Evolutionary conservation across 306 rosid genomes (phyloP).

Genomic region (Fragaria vesca): DNA sequence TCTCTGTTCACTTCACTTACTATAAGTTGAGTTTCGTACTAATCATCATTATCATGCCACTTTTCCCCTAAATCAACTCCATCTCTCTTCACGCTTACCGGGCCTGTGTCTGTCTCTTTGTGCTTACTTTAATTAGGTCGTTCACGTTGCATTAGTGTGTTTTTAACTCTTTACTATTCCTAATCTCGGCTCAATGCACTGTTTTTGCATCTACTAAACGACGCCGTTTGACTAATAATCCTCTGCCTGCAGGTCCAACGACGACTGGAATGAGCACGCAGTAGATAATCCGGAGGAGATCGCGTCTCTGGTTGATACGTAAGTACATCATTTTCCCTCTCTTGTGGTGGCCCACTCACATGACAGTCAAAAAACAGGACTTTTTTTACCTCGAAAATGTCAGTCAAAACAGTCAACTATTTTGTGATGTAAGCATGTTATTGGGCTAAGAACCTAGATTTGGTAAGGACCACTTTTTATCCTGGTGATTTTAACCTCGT

Average conservation of each 20-base stretch:
- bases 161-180: not conserved
- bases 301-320: constrained; percentile 77
- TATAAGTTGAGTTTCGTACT: not conserved
- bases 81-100: constrained; percentile 12
- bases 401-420: constrained; percentile 5
- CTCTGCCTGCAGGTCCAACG: constrained; percentile 43
- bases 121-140: constrained; percentile 13
- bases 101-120: constrained; percentile 8
- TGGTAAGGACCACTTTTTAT: constrained; percentile 4
- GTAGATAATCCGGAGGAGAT: constrained; percentile 84
- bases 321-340: constrained; percentile 29
- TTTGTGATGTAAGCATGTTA: not conserved
- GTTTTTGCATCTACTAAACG: not conserved
- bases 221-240: not conserved
- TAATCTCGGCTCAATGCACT: not conserved
- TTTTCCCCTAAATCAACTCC: constrained; percentile 9
- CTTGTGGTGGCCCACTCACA: not conserved
- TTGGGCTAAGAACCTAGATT: not conserved
- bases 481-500: not conserved
- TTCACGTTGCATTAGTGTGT: constrained; percentile 8
- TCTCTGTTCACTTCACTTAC: not conserved
- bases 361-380: not conserved
- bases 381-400: not conserved
- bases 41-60: not conserved
- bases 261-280: constrained; percentile 58